These are phyloP conservation scores for Prunus davidiana DNA, from an alignment of 306 rosid species.

Conservation along the genomic window DNA sequence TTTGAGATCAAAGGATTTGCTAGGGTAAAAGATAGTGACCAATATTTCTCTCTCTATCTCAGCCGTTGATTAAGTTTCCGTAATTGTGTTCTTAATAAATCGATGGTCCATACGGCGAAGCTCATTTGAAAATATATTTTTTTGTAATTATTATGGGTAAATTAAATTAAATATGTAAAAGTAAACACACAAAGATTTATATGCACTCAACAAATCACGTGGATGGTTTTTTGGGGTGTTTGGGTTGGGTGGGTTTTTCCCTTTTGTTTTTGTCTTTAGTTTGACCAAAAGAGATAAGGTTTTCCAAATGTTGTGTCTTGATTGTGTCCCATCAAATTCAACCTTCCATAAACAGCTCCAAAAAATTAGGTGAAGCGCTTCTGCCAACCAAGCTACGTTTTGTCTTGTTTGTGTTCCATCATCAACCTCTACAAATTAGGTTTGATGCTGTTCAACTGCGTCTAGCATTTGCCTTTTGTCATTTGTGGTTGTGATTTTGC, in stretches of 20 bases:
- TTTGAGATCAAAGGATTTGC: conserved; percentile 15
- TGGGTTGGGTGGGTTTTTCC: background rate
- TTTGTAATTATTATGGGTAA: too few relatives aligned
- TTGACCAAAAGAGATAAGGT: background rate
- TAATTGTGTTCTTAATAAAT: background rate
- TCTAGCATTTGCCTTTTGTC: background rate
- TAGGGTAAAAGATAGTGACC: background rate
- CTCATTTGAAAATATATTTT: too few relatives aligned
- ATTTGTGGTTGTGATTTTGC: background rate
- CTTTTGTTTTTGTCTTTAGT: background rate
- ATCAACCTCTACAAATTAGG: background rate
- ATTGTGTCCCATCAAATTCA: conserved; percentile 13
- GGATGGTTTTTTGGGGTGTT: background rate
- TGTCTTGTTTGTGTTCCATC: conserved; percentile 7
- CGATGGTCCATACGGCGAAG: background rate
- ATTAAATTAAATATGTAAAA: too few relatives aligned
- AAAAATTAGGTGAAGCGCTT: background rate
- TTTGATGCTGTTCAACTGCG: background rate
- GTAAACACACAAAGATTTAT: too few relatives aligned
- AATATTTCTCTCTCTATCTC: background rate
- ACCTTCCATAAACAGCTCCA: background rate
- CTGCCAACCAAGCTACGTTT: background rate
- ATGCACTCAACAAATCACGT: background rate
- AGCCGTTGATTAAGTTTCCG: background rate
- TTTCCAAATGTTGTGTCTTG: background rate